Conservation (phyloP, 441 rosid species). For the Biscutella auriculata region DNA sequence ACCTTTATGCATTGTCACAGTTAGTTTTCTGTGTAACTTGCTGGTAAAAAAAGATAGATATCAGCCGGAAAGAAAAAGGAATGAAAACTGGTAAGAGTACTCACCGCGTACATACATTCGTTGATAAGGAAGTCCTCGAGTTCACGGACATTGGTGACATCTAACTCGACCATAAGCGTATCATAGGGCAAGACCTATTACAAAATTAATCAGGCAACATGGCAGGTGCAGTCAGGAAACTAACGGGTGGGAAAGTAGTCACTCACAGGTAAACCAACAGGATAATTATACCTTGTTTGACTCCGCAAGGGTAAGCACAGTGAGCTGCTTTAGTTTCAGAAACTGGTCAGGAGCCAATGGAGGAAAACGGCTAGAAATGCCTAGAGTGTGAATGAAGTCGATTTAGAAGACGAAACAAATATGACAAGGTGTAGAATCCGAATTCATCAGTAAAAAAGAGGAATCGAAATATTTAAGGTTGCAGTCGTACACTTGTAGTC, state of each 20-base stretch:
- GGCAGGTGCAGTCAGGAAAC: neutral
- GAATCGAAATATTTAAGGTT: neutral
- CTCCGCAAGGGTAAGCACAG: constrained; percentile 90
- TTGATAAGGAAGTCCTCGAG: constrained; percentile 98
- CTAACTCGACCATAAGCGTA: constrained; percentile 78
- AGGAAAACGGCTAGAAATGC: constrained; percentile 42
- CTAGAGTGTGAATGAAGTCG: constrained; percentile 20
- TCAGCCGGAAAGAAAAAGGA: neutral
- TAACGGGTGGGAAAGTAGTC: neutral
- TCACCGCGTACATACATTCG: constrained; percentile 93
- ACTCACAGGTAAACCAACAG: neutral
- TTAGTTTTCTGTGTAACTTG: neutral
- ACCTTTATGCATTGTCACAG: neutral
- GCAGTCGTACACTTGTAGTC: constrained; percentile 66
- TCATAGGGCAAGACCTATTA: constrained; percentile 76
- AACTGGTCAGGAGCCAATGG: constrained; percentile 67
- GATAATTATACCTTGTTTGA: constrained; percentile 54
- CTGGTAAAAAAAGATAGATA: neutral
- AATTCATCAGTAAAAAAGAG: neutral
- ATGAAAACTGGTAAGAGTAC: constrained; percentile 18
- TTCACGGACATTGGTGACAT: constrained; percentile 85
- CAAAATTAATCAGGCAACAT: neutral
- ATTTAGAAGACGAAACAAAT: neutral
- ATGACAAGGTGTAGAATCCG: neutral
- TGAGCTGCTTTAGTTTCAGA: constrained; percentile 86